Evolutionary conservation across 345 rosid genomes (phyloP).

Genomic region (Pugionium dolabratum): DNA sequence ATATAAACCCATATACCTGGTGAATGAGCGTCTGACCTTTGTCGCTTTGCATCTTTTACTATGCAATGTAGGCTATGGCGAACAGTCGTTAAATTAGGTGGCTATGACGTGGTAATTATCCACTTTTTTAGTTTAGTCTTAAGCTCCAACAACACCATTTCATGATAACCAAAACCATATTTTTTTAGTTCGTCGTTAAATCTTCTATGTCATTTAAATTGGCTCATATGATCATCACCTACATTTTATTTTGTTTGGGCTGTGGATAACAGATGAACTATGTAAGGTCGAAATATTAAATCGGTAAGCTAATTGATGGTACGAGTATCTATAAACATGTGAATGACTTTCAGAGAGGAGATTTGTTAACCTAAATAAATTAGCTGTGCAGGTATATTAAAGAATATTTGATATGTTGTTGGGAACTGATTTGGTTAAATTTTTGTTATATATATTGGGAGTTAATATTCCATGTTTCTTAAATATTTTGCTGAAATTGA

Average conservation of each 20-base stretch:
- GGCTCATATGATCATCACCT: not conserved
- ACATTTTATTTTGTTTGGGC: constrained; percentile 1
- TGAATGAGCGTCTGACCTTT: constrained; percentile 27
- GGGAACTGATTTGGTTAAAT: constrained; percentile 15
- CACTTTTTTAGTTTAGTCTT: constrained; percentile 4
- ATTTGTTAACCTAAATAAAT: not conserved
- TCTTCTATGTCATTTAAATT: constrained; percentile 21
- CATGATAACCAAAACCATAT: constrained; percentile 23
- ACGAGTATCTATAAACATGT: constrained; percentile 11
- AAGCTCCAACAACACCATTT: constrained; percentile 20
- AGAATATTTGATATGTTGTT: constrained; percentile 23
- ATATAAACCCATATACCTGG: not conserved
- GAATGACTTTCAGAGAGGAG: constrained; percentile 10
- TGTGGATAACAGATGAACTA: constrained; percentile 24
- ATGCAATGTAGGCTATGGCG: constrained; percentile 72
- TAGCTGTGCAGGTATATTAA: constrained; percentile 12
- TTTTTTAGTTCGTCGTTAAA: constrained; percentile 12
- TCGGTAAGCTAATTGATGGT: constrained; percentile 1
- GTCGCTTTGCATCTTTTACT: constrained; percentile 6
- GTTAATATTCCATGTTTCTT: not conserved
- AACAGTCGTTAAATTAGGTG: constrained; percentile 75
- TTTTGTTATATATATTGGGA: constrained; percentile 5
- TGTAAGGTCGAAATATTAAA: constrained; percentile 2
- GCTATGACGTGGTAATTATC: constrained; percentile 79
- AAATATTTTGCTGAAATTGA: constrained; percentile 18